Conservation (phyloP, 1,139 yeast genomes). For the Yarrowia galli region DNA sequence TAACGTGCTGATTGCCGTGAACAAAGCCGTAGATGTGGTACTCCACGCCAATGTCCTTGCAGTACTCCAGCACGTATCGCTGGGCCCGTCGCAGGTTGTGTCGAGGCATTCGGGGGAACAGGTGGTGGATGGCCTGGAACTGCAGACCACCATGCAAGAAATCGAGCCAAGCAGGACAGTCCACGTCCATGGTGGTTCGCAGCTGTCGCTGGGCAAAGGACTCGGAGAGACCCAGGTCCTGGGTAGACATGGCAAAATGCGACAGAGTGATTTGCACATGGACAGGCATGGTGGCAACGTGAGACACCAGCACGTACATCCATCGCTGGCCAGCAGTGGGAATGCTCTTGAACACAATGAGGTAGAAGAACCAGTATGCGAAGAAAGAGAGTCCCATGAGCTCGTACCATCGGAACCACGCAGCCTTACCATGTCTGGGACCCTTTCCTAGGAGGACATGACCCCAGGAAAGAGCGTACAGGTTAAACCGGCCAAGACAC, state of each 20-base stretch:
- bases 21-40: conserved; percentile 88
- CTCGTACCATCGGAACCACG: conserved; percentile 85
- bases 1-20: conserved; percentile 74
- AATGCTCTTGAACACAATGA: conserved; percentile 61
- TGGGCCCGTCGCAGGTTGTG: conserved; percentile 83
- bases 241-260: conserved; percentile 93
- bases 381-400: conserved; percentile 70
- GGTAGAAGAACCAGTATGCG: conserved; percentile 81
- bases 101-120: conserved; percentile 88
- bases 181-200: conserved; percentile 94
- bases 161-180: conserved; percentile 92
- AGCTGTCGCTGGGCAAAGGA: conserved; percentile 82
- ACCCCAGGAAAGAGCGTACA: conserved; percentile 81
- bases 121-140: conserved; percentile 89
- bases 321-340: conserved; percentile 62
- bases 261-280: conserved; percentile 91
- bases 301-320: conserved; percentile 72
- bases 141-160: conserved; percentile 92
- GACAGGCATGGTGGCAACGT: conserved; percentile 82
- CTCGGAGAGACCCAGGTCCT: conserved; percentile 82
- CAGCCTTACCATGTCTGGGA: conserved; percentile 81
- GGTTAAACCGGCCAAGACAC: conserved; percentile 83
- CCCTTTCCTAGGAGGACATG: conserved; percentile 76
- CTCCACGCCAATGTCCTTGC: conserved; percentile 76
- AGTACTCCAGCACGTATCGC: conserved; percentile 72